Evolutionary conservation across 305 asterid species (phyloP).

Genomic region (Fraxinus albicans): DNA sequence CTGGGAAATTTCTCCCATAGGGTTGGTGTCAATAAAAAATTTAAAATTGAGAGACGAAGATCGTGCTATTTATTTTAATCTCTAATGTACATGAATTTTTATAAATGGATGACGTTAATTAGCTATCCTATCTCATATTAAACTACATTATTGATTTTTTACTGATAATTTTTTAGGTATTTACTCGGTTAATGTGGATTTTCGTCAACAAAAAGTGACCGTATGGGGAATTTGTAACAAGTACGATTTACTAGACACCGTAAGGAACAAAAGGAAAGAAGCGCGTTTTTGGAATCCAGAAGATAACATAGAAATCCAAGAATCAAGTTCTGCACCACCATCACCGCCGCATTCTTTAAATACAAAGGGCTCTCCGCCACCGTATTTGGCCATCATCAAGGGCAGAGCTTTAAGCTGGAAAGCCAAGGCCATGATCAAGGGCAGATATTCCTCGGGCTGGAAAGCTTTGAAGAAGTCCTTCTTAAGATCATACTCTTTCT

Average conservation of each 20-base stretch:
- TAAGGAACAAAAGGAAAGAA: slow-evolving; percentile 55
- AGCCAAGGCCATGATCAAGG: slow-evolving; percentile 26
- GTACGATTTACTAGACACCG: slow-evolving; percentile 41
- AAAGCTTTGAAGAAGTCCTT: slow-evolving; percentile 55
- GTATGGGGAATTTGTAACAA: slow-evolving; percentile 96
- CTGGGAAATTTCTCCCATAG: not conserved
- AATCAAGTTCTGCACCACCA: slow-evolving; percentile 30
- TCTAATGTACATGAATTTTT: not conserved
- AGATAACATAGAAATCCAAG: slow-evolving; percentile 24
- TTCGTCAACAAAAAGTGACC: slow-evolving; percentile 57
- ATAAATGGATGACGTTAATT: not conserved
- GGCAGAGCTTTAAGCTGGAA: slow-evolving; percentile 48
- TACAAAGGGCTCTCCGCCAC: slow-evolving; percentile 17
- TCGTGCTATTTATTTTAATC: not conserved
- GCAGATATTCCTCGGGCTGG: slow-evolving; percentile 38
- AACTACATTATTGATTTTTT: not conserved
- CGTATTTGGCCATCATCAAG: slow-evolving; percentile 42
- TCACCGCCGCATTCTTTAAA: slow-evolving; percentile 26
- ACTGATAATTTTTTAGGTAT: slow-evolving; percentile 43
- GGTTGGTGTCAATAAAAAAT: not conserved
- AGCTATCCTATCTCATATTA: not conserved
- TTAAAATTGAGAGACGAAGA: not conserved
- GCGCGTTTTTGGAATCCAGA: slow-evolving; percentile 60
- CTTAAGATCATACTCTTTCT: slow-evolving; percentile 56
- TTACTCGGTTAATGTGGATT: slow-evolving; percentile 68